Percentiles rank a stretch among this genome's conserved stretches.
phyloP scores from a whole-genome alignment of 352 stramenopile species.

The Ochromonadaceae sp. region DNA sequence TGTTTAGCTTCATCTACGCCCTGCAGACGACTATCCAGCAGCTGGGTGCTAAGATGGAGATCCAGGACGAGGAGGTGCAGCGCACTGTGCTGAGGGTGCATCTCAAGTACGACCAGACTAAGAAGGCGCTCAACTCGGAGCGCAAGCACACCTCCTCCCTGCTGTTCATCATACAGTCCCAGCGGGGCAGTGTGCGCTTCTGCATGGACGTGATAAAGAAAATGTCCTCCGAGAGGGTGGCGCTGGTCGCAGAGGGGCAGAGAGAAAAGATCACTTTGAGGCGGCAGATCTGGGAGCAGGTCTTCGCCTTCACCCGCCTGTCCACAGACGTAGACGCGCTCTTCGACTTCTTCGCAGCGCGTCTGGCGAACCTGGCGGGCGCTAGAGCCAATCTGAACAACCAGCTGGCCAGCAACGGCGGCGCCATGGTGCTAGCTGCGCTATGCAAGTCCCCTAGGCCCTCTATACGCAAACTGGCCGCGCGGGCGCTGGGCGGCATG shows the following conservation, averaged over 20 bases:
- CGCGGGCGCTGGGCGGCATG: constrained; percentile 20
- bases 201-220: not conserved
- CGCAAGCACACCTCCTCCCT: not conserved
- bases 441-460: not conserved
- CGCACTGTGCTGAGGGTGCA: not conserved
- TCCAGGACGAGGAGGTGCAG: constrained; percentile 1
- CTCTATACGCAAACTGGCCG: constrained; percentile 21
- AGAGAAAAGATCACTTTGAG: not conserved
- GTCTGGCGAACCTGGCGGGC: constrained; percentile 26
- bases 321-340: constrained; percentile 24
- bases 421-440: constrained; percentile 16
- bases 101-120: not conserved
- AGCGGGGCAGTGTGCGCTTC: not conserved
- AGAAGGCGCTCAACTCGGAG: not conserved
- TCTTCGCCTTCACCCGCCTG: constrained; percentile 5
- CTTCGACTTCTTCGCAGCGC: constrained; percentile 30
- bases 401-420: constrained; percentile 13
- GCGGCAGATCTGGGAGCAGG: not conserved
- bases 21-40: constrained; percentile 11
- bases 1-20: not conserved
- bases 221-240: not conserved
- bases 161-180: constrained; percentile 5
- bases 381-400: constrained; percentile 22
- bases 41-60: not conserved
- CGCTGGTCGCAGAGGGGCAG: not conserved